Conservation (phyloP, 1,139 yeast genomes). For the Yueomyces sp. region DNA sequence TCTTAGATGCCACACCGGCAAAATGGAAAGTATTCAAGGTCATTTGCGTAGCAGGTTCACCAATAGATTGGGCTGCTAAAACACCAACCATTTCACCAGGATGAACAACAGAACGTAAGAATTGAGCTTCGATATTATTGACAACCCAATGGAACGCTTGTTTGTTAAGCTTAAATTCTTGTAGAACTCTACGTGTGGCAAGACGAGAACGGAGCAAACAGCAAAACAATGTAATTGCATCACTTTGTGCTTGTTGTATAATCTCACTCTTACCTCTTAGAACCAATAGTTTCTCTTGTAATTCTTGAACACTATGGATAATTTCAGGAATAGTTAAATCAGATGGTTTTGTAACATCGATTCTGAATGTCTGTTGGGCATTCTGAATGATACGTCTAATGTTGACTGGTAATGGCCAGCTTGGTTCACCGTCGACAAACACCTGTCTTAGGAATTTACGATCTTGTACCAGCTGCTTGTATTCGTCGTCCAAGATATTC, state of each 20-base stretch:
- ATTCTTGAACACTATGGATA: conserved; percentile 55
- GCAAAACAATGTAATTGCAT: conserved; percentile 84
- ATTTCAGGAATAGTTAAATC: conserved; percentile 80
- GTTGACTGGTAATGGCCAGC: conserved; percentile 97
- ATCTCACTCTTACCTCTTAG: conserved; percentile 73
- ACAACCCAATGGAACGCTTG: conserved; percentile 92
- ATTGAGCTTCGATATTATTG: conserved; percentile 89
- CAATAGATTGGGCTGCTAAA: conserved; percentile 97
- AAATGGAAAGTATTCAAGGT: conserved; percentile 98
- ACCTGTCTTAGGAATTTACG: conserved; percentile 72
- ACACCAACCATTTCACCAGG: conserved; percentile 99
- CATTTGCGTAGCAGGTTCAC: conserved; percentile 99
- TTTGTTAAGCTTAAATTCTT: conserved; percentile 75
- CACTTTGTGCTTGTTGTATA: conserved; percentile 75
- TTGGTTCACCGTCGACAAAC: conserved; percentile 86
- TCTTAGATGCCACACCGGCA: conserved; percentile 99
- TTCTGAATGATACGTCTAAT: conserved; percentile 93
- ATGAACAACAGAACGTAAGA: conserved; percentile 83
- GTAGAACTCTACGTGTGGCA: conserved; percentile 81
- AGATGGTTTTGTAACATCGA: conserved; percentile 81
- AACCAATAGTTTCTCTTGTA: conserved; percentile 58
- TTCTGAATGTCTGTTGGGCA: conserved; percentile 93
- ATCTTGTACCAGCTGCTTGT: conserved; percentile 59
- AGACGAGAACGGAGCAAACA: conserved; percentile 85
- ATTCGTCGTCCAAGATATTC: conserved; percentile 71